phyloP scores from a whole-genome alignment of 2,329 filamentous ascomycete species.

The Sporothrix pseudoabietina region DNA sequence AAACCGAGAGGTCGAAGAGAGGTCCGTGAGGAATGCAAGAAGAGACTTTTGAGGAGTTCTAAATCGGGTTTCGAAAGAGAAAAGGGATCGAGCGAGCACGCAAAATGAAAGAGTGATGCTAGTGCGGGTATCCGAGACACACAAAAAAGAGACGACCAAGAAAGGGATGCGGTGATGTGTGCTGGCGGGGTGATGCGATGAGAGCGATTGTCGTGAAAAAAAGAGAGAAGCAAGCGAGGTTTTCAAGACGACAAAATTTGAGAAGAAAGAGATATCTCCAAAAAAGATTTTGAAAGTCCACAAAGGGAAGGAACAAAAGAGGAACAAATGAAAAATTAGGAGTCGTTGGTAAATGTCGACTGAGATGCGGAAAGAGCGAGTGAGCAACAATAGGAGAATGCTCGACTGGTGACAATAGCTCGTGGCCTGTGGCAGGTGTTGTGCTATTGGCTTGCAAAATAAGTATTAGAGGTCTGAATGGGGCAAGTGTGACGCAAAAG shows the following conservation, averaged over 20 bases:
- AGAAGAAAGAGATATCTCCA: conserved; percentile 2
- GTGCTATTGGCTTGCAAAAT: not conserved
- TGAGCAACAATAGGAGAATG: conserved; percentile 23
- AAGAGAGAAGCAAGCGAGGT: conserved; percentile 15
- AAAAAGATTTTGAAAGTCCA: not conserved
- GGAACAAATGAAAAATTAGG: not conserved
- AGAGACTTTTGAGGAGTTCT: not conserved
- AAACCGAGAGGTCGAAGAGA: not conserved
- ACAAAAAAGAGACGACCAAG: conserved; percentile 20
- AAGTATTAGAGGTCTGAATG: not conserved
- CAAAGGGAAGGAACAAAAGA: conserved; percentile 2
- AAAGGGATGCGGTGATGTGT: conserved; percentile 17
- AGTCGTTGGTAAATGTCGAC: not conserved
- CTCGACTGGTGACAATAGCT: conserved; percentile 27
- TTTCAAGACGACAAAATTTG: not conserved
- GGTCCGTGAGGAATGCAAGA: conserved; percentile 5
- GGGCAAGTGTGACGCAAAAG: conserved; percentile 14
- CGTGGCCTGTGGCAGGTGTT: conserved; percentile 16
- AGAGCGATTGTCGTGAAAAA: not conserved
- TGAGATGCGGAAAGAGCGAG: conserved; percentile 14
- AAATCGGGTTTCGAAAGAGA: not conserved
- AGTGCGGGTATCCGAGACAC: conserved; percentile 25
- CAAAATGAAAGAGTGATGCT: conserved; percentile 17
- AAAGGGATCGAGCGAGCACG: not conserved
- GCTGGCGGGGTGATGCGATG: conserved; percentile 8